Percentiles rank a stretch among this genome's conserved stretches.
Conservation (phyloP, 495 filamentous ascomycete species). For the Sordaria brevicollis region DNA sequence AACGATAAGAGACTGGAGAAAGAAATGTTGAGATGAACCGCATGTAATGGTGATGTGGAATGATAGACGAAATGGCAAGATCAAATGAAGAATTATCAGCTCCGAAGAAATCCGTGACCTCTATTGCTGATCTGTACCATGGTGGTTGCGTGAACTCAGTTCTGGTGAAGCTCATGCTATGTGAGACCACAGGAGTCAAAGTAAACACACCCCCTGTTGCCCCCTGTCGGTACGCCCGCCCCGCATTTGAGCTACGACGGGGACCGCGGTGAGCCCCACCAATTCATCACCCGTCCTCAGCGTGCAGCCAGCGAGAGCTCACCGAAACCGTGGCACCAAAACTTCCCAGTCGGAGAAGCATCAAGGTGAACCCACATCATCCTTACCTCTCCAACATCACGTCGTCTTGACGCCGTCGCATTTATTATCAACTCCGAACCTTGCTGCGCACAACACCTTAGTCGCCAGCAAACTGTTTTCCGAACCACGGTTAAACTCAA, state of each 20-base stretch:
- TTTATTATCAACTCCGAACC: background rate
- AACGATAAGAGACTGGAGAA: background rate
- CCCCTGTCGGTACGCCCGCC: background rate
- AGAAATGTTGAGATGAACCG: background rate
- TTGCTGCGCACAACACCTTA: background rate
- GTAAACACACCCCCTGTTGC: background rate
- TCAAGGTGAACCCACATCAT: background rate
- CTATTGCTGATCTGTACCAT: no score
- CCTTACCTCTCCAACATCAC: background rate
- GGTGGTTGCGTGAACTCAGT: no score
- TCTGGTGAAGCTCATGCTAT: background rate
- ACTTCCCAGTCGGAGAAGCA: background rate
- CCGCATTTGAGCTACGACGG: background rate
- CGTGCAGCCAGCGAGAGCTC: background rate
- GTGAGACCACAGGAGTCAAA: background rate
- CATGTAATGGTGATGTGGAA: background rate
- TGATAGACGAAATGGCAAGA: background rate
- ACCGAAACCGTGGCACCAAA: background rate
- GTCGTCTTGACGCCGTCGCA: background rate
- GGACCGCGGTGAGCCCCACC: background rate
- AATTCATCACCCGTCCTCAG: background rate
- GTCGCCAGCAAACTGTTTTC: background rate
- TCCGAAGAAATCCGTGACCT: no score
- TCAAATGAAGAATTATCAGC: no score
- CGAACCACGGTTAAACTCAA: background rate